Evolutionary conservation across 768 basidiomycete species (phyloP).

Genomic region (Kwoniella shandongensis): DNA sequence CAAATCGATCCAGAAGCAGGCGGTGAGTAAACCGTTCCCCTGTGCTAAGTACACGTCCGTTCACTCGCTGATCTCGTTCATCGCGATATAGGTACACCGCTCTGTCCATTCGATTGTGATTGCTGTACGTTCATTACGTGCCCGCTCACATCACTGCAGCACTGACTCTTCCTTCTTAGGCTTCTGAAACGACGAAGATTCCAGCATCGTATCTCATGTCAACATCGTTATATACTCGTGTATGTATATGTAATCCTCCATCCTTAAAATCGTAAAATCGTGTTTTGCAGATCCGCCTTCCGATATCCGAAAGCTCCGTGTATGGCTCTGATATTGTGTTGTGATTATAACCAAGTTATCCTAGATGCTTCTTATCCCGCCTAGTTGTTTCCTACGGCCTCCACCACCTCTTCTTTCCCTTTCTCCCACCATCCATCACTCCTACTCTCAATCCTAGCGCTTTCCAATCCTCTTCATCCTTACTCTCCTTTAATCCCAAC

Average conservation of each 20-base stretch:
- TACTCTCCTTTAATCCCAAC: conserved; percentile 36
- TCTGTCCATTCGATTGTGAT: conserved; percentile 55
- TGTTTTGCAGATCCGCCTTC: background rate
- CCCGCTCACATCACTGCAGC: too few relatives aligned
- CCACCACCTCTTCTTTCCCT: conserved; percentile 42
- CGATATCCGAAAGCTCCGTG: too few relatives aligned
- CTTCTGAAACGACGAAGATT: too few relatives aligned
- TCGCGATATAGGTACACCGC: conserved; percentile 39
- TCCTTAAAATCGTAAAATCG: background rate
- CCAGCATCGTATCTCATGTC: background rate
- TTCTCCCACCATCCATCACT: conserved; percentile 23
- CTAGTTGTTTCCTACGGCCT: conserved; percentile 6
- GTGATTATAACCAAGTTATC: too few relatives aligned
- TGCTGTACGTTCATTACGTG: conserved; percentile 44
- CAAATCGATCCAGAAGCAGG: conserved; percentile 52
- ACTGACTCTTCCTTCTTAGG: too few relatives aligned
- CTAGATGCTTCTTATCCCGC: too few relatives aligned
- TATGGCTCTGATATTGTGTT: too few relatives aligned
- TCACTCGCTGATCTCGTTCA: background rate
- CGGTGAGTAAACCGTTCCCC: conserved; percentile 29
- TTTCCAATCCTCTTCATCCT: conserved; percentile 35
- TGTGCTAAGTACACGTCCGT: background rate
- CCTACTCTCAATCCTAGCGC: conserved; percentile 37
- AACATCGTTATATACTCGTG: conserved; percentile 3
- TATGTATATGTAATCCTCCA: background rate